Conservation (phyloP, 495 filamentous ascomycete species). For the Cercophora sp. region DNA sequence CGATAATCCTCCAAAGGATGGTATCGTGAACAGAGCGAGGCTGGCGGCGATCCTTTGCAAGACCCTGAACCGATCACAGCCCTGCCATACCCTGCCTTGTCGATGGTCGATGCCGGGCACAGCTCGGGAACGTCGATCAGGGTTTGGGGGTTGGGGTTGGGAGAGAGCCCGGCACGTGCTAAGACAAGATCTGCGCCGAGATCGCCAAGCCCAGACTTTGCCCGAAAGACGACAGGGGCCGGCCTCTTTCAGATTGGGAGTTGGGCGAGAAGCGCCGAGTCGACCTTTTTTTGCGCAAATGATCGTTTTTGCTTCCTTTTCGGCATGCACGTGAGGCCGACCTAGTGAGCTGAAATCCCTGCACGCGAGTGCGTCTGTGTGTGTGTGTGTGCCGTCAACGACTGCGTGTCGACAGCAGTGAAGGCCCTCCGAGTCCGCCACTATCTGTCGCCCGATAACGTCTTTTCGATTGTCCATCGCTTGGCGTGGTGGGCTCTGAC, state of each 20-base stretch:
- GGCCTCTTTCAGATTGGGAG: conserved; percentile 3
- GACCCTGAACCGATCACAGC: too few species aligned
- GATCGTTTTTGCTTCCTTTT: neutral
- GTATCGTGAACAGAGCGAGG: too few species aligned
- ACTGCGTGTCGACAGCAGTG: neutral
- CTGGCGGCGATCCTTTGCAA: too few species aligned
- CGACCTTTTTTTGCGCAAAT: neutral
- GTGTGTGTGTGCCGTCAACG: neutral
- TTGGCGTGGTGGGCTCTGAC: neutral
- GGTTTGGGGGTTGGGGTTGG: neutral
- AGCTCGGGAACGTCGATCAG: neutral
- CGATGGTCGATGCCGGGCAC: neutral
- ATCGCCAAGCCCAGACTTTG: neutral
- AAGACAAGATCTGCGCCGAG: conserved; percentile 4
- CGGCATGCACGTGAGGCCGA: neutral
- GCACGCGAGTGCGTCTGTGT: neutral
- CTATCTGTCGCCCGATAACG: too few species aligned
- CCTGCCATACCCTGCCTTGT: too few species aligned
- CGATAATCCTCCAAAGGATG: neutral
- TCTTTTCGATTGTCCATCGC: neutral
- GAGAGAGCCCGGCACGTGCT: neutral
- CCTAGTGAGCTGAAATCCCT: neutral
- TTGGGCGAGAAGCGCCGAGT: conserved; percentile 2
- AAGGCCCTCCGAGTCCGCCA: neutral
- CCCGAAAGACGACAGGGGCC: neutral